phyloP scores from a whole-genome alignment of 148 eudicot species.

The Cornus suecica region DNA sequence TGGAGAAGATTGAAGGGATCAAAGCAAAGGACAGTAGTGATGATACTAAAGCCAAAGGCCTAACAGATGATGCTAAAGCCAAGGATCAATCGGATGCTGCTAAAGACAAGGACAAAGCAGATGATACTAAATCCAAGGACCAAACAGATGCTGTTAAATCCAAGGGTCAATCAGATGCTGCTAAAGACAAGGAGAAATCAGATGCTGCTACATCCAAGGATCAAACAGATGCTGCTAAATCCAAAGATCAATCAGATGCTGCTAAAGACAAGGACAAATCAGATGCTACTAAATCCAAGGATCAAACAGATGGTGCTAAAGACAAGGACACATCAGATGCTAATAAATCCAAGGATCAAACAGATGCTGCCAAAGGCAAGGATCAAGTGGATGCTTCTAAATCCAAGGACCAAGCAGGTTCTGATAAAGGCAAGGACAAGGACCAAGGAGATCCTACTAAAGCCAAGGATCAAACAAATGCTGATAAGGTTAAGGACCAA shows the following conservation, averaged over 20 bases:
- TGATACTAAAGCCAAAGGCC: not conserved
- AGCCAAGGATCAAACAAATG: no score
- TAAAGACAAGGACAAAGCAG: not conserved
- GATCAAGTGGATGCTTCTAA: no score
- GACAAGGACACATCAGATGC: not conserved
- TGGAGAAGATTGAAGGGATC: constrained; percentile 42
- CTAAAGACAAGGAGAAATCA: not conserved
- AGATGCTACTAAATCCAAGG: not conserved
- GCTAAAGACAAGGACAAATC: not conserved
- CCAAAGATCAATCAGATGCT: not conserved
- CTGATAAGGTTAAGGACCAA: no score
- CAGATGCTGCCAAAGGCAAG: no score
- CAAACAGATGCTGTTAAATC: not conserved
- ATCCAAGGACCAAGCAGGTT: no score
- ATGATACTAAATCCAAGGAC: not conserved
- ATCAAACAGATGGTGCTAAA: not conserved
- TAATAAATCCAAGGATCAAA: not conserved
- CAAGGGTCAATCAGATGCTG: no score
- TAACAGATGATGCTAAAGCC: no score
- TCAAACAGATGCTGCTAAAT: not conserved
- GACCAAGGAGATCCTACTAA: no score
- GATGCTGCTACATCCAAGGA: not conserved
- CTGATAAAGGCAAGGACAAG: not conserved
- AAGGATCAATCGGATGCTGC: no score
- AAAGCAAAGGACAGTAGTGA: constrained; percentile 21